These are phyloP conservation scores for Pittosporum tobira DNA, from an alignment of 129 eudicot species.

Conservation along the genomic window DNA sequence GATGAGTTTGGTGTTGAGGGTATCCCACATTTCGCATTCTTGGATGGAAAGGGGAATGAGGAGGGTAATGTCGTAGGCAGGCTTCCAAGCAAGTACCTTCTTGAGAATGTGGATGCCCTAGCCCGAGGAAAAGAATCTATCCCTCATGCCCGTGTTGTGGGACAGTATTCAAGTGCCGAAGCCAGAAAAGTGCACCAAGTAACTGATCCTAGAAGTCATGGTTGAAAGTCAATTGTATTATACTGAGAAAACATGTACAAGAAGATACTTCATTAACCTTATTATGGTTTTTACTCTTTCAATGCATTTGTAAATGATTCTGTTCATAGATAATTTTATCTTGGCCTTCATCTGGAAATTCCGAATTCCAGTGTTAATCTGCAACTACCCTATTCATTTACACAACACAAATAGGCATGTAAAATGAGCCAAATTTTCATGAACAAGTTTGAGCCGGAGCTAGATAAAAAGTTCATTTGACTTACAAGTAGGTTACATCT, in stretches of 20 bases:
- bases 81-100: constrained; percentile 63
- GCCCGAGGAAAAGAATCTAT: constrained; percentile 66
- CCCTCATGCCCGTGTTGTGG: constrained; percentile 91
- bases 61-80: constrained; percentile 94
- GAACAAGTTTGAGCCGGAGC: too few species aligned
- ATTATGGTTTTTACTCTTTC: background rate
- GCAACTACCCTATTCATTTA: too few species aligned
- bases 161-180: constrained; percentile 85
- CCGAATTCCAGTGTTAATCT: background rate
- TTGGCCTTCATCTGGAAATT: background rate
- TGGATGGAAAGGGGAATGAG: constrained; percentile 81
- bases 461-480: too few species aligned
- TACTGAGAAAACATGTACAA: background rate
- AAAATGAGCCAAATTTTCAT: too few species aligned
- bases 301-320: constrained; percentile 6
- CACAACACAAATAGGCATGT: too few species aligned
- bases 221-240: constrained; percentile 28
- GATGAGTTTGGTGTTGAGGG: constrained; percentile 99
- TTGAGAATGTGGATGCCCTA: constrained; percentile 84
- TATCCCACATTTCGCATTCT: constrained; percentile 96
- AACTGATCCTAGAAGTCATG: constrained; percentile 90
- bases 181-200: constrained; percentile 77
- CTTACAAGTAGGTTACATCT: too few species aligned
- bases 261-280: constrained; percentile 1
- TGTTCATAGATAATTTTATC: background rate